Evolutionary conservation across 495 filamentous ascomycete genomes (phyloP), one percentile per base, ranked within the genome.

Genomic region (Cercophora samala): DNA sequence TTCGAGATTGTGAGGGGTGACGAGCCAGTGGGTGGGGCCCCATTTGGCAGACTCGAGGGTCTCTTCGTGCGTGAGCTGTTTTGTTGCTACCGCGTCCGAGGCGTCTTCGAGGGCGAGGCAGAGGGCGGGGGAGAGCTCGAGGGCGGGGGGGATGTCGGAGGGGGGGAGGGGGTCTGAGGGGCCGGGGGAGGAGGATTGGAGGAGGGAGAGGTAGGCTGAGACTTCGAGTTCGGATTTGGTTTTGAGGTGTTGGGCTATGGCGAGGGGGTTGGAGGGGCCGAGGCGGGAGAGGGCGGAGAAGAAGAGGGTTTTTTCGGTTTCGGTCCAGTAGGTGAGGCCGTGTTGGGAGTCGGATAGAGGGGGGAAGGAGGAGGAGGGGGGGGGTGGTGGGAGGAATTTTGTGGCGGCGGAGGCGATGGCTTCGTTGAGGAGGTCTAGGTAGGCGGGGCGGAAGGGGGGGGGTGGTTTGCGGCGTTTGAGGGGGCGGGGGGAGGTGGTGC

Each of bases 201-300:
- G 81, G 2, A 90, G 73, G 18, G 77, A 65, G 9, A 95, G 69
- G 68, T 91, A 93, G 61, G 88, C 84, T 19, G 81, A 81, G 5
- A 95, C 87, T 73, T 98, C 93, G 5, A 91, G 72, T 63, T 86
- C 82, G 60, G 85, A 88, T 69, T 98, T 98, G 1, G 88, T 88
- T 0, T 81, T 80, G 58, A 98, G 83, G 0, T 83, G 80, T 9
- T 75, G 68, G 0, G 93, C 83, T 62, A 97, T 89, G 6, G 80
- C 84, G 6, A 70, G 69, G 9, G 88, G 68, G 61, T 90, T 79
- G 70, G 88, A 81, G 42, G 79, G 83, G 6, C 91, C 91, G 24
- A 89, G 82, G 6, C 84, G 81, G 2, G 83, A 80, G 15, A 96
- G 75, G 1, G 84, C 80, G 5, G 82, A 76, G 75, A 93, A 96